phyloP scores from a whole-genome alignment of 768 basidiomycete species.

The Crucibulum laeve region DNA sequence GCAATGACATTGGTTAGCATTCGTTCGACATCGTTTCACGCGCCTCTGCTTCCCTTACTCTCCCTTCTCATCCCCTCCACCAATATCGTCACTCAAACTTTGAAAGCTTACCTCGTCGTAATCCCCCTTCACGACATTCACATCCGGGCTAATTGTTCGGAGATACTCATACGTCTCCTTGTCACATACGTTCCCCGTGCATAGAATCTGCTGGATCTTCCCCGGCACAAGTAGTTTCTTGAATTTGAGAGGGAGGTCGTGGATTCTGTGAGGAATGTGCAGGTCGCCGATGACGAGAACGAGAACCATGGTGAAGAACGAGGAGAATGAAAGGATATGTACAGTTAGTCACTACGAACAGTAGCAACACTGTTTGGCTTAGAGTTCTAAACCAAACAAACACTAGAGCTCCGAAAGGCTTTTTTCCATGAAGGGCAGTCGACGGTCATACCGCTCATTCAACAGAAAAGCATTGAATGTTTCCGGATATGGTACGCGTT shows the following conservation, averaged over 20 bases:
- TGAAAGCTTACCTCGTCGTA: constrained; percentile 76
- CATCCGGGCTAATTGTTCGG: constrained; percentile 88
- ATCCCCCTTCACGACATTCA: constrained; percentile 89
- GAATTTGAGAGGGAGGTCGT: constrained; percentile 94
- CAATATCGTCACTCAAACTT: not conserved
- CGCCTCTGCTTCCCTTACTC: too few species aligned
- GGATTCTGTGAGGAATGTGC: constrained; percentile 86
- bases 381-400: too few species aligned
- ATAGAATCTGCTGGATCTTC: constrained; percentile 97
- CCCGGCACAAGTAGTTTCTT: constrained; percentile 94
- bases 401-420: too few species aligned
- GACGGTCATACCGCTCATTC: too few species aligned
- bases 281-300: constrained; percentile 97
- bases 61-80: too few species aligned
- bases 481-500: too few species aligned
- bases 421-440: too few species aligned
- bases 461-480: too few species aligned
- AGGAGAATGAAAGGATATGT: too few species aligned
- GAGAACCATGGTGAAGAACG: constrained; percentile 61
- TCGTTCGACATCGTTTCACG: too few species aligned
- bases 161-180: constrained; percentile 97
- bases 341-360: too few species aligned
- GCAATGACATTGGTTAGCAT: constrained; percentile 5
- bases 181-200: constrained; percentile 97
- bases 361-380: too few species aligned